Percentiles rank a stretch among this genome's conserved stretches.
These are phyloP conservation scores for Arthrinium phaeospermum DNA, from an alignment of 2,329 filamentous ascomycete genomes.

Conservation along the genomic window DNA sequence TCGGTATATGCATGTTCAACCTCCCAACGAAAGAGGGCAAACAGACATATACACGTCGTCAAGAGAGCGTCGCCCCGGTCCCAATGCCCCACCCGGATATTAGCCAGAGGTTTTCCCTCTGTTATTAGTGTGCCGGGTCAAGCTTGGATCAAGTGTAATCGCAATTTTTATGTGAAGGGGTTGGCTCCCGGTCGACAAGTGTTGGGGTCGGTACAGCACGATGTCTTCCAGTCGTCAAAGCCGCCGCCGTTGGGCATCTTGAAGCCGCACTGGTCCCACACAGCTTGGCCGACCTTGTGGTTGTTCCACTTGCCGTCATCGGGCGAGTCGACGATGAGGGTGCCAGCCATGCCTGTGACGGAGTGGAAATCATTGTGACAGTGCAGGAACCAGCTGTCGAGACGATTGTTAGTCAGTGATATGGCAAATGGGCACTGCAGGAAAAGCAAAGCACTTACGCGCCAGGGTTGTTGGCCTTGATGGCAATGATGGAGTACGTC, in stretches of 20 bases:
- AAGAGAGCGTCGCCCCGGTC: not conserved
- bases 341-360: slow-evolving; percentile 18
- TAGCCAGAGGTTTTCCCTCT: not conserved
- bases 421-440: not conserved
- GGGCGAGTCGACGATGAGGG: slow-evolving; percentile 19
- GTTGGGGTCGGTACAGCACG: slow-evolving; percentile 30
- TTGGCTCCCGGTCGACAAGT: not conserved
- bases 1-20: not conserved
- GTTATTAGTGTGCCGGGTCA: not conserved
- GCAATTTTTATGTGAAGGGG: not conserved
- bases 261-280: slow-evolving; percentile 21
- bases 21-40: not conserved
- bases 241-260: slow-evolving; percentile 19
- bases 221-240: slow-evolving; percentile 29
- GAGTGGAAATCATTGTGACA: slow-evolving; percentile 22
- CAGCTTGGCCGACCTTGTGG: not conserved
- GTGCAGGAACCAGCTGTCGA: slow-evolving; percentile 19
- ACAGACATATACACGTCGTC: not conserved
- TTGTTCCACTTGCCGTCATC: slow-evolving; percentile 13
- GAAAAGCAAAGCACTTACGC: not conserved
- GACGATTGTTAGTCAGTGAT: not conserved
- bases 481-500: slow-evolving; percentile 19
- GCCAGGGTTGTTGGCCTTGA: slow-evolving; percentile 19
- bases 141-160: not conserved
- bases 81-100: not conserved